Evolutionary conservation across 306 rosid genomes (phyloP), one percentile per base, ranked within the genome.

Genomic region (Amphicarpaea edgeworthii): DNA sequence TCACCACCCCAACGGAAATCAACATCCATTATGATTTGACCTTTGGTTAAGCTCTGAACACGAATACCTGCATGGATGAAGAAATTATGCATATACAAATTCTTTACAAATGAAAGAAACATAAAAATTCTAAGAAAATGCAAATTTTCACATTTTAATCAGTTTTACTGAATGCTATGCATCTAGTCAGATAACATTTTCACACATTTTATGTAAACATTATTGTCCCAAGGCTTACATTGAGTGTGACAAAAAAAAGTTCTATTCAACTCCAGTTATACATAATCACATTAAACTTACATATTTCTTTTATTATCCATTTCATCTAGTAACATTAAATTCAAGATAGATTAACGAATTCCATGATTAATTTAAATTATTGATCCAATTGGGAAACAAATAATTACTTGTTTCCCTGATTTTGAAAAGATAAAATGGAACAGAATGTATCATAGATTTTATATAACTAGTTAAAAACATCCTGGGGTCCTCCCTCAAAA

Each of bases 1-100:
- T 95, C 97, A 72, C 99, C 99, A 77, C 98, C 99, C 99, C 99
- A 95, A 16, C 95, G 90, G 32, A 95, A 77, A 82, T 95, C 99
- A 73, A 95, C 87, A 82, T 95, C 99, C 99, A 95, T 90, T 75
- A 87, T 95, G 85, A 95, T 89, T 81, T 95, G 99, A 76, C 99
- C 99, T 89, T 95, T 84, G 79, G 87, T 90, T 43, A 92, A 91
- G 81, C 93, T 95, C 85, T 95, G 99, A 68, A 95, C 96, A 54
- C 99, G 97, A 71, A 95, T 95, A 57, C 99, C 99, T 95, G 85
- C 78, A 86, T 66, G 60, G 45, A 32, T 81, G 49, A 20, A 41
- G 69, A 73, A 62, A 66, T 61, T 38, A 64, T 51, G 53, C 67
- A 57, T 23, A 5, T 8, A 41, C 2, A 17, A 70, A 24, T 49